Evolutionary conservation across 495 filamentous ascomycete species (phyloP), one percentile per base, ranked within the genome.

Genomic region (Aspergillus indologenus): DNA sequence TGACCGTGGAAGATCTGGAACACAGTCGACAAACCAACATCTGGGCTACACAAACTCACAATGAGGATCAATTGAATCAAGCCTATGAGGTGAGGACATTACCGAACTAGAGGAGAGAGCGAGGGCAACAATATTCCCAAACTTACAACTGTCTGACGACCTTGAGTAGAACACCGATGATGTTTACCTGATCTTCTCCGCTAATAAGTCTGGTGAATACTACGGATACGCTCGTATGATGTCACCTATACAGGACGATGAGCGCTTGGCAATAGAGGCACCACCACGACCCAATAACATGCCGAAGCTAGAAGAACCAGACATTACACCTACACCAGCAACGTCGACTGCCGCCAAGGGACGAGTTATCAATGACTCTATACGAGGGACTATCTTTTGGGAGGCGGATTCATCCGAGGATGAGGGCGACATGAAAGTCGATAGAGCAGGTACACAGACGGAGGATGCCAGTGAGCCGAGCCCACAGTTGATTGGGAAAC

Each of bases 181-280:
- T 67, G 92, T 98, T n/a, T 97, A 93, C 65, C 80, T 98, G 29
- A 86, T 98, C 22, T 98, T 98, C 71, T 97, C 92, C 15, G 94
- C 92, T 14, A 98, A 98, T 74, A 98, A 97, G 66, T 98, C 94
- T 0, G 94, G 94, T 19, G 94, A 97, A 72, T 98, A 97, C 65
- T 97, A 94, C 71, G 94, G 94, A 22, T 96, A 96, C 62, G 94
- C 92, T 15, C 85, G 90, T 44, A 98, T 98, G 94, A 79, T 80
- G 18, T 97, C 94, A 50, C 80, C 84, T 8, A 96, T 97, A 70
- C 84, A 83, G 64, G 85, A 92, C 54, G 87, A 93, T 64, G 83
- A 87, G 24, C 80, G 82, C 2, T 82, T 87, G 2, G 80, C 85
- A 0, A 83, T 90, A 52, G 79, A 87, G 62, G 67, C 72, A 62